Evolutionary conservation across 208 protist genomes (phyloP), one percentile per base, ranked within the genome.

Genomic region (Leishmania guyanensis): DNA sequence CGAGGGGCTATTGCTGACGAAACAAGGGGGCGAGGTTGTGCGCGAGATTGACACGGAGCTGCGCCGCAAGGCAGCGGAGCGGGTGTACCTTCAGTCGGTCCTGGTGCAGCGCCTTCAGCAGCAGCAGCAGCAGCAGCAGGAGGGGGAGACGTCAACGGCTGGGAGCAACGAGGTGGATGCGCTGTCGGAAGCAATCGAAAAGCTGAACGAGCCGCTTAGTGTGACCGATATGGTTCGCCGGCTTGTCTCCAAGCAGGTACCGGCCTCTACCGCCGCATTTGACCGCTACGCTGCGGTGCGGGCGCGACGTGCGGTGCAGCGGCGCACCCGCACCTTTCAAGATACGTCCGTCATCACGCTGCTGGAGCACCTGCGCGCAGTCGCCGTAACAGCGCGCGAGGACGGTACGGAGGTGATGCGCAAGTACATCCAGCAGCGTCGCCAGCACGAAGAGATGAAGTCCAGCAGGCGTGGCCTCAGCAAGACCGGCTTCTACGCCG

Each of bases 401-500:
- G 75, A 91, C 56, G 71, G 82, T 26, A 48, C 84, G 36, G 85
- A 94, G 26, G 75, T 91, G 43, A 86, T 84, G 64, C 74, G 85
- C 0, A 77, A 77, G 16, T 92, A 93, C 74, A 72, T 83, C 16
- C 83, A 91, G 81, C 91, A 97, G 86, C 87, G 89, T 36, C 53
- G 68, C 75, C 86, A 86, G 48, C 88, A 90, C 46, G 88, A 94
- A 77, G 85, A 81, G 22, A 60, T 93, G 26, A 83, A 92, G 53
- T 56, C 78, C 9, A 80, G 70, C 79, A 78, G 86, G 22, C 85
- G 88, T n/a, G 90, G 90, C 10, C 69, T 95, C 65, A 90, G 88
- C 70, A 95, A 94, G 79, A 83, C 79, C n/a, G 93, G 93, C 9
- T 88, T 97, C 43, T 85, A 81, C 65, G 70, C 87, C 16, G 77